Base-by-base conservation (phyloP, 129 eudicot species). In the Pseudognaphalium luteoalbum region DNA sequence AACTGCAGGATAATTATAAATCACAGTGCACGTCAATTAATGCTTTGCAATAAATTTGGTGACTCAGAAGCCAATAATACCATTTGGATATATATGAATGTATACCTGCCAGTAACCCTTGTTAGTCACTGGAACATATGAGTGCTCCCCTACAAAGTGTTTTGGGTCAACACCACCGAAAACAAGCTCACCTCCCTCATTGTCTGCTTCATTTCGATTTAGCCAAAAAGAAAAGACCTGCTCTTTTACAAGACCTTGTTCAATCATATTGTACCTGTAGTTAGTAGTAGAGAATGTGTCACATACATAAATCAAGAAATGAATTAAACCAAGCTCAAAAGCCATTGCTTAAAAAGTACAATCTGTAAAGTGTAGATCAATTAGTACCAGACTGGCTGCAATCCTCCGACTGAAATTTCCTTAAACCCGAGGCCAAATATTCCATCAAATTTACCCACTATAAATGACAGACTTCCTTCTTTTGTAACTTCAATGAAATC, bases 81-180 rank as follows among this genome's bases (percentile, higher is more conserved):
- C 62, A 64, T 12, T 47, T 47, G 54, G 19, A 72, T 63, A 5
- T 12, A 70, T 39, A 57, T 15, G 5, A 6, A 52, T n/a, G 70
- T 59, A 15, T 77, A 91, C 97, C 92, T 92, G 96, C 98, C 96
- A 92, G 81, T 89, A 89, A 34, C 98, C 98, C 76, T 87, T 89
- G 75, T 68, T 30, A n/a, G 96, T 84, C 8, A 92, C 86, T 19
- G 96, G 96, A 72, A 92, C 98, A 76, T 92, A 89, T 11, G 86
- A 81, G 77, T 92, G 98, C 69, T 89, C 66, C 32, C 98, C 98
- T 15, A 78, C 79, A 82, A 72, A 92, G 78, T 92, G 98, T 0
- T 76, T 59, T 8, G 96, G 91, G 72, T 92, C 98, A 76, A 88
- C 87, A 68, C 98, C 98, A 41, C 98, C 98, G 75, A 92, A 88